Evolutionary conservation across 1,284 basidiomycete species (phyloP).

Genomic region (Mycena citricolor): DNA sequence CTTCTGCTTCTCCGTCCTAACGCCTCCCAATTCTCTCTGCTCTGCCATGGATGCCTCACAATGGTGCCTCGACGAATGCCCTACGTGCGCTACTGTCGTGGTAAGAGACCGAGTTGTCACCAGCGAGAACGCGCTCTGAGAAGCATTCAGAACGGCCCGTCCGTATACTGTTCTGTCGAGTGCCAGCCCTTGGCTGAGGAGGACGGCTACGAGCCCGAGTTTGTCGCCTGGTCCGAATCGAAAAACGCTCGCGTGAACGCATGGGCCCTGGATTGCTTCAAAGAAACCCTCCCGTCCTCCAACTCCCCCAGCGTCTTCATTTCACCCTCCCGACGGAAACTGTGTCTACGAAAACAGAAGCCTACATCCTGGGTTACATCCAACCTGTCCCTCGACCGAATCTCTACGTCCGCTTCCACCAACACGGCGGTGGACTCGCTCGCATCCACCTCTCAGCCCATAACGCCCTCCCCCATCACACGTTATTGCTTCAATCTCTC

Average conservation of each 20-base stretch:
- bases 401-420: slow-evolving; percentile 13
- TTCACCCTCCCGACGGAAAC: slow-evolving; percentile 12
- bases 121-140: neutral
- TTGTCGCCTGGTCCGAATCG: neutral
- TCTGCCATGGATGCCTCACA: slow-evolving; percentile 15
- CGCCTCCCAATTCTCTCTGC: neutral
- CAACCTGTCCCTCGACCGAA: neutral
- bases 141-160: slow-evolving; percentile 10
- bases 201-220: slow-evolving; percentile 4
- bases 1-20: too few species aligned
- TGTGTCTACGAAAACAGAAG: slow-evolving; percentile 15
- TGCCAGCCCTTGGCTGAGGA: slow-evolving; percentile 13
- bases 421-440: slow-evolving; percentile 10
- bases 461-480: too few species aligned
- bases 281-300: slow-evolving; percentile 2
- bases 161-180: slow-evolving; percentile 16
- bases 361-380: slow-evolving; percentile 12
- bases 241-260: slow-evolving; percentile 9
- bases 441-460: slow-evolving; percentile 2
- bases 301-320: slow-evolving; percentile 6
- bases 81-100: slow-evolving; percentile 18
- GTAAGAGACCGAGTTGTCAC: slow-evolving; percentile 5
- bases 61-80: slow-evolving; percentile 22
- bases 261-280: slow-evolving; percentile 18
- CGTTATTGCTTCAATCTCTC: too few species aligned